Percentiles rank a stretch among this genome's conserved stretches.
Evolutionary conservation across 805 yeast species (phyloP).

Genomic region (Ogataea polymorpha): DNA sequence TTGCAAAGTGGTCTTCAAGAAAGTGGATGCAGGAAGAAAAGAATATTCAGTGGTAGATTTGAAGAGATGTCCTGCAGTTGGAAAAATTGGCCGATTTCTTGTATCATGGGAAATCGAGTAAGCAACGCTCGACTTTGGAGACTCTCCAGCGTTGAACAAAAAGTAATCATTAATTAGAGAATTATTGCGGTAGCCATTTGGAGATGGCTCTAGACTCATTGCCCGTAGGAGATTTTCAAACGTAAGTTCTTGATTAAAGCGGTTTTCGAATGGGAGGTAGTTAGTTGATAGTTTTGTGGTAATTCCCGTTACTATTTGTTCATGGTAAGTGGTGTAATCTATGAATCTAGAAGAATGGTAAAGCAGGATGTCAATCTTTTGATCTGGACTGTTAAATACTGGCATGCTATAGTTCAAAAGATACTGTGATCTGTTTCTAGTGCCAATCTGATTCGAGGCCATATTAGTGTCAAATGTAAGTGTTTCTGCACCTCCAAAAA

Average conservation of each 20-base stretch:
- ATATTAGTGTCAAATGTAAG: constrained; percentile 44
- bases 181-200: constrained; percentile 27
- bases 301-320: constrained; percentile 42
- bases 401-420: constrained; percentile 48
- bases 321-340: constrained; percentile 47
- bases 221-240: constrained; percentile 44
- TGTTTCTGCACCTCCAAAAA: constrained; percentile 57
- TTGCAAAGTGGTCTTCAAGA: constrained; percentile 42
- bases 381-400: constrained; percentile 38
- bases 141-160: constrained; percentile 41
- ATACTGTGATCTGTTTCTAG: constrained; percentile 49
- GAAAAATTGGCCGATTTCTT: constrained; percentile 42
- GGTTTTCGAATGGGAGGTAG: constrained; percentile 26
- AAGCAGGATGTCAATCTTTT: constrained; percentile 37
- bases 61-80: constrained; percentile 39
- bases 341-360: constrained; percentile 43
- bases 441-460: constrained; percentile 41
- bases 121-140: constrained; percentile 42
- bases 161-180: constrained; percentile 32
- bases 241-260: constrained; percentile 46
- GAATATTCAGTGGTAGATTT: constrained; percentile 30
- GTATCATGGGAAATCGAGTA: constrained; percentile 43
- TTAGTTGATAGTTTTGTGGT: constrained; percentile 41
- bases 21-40: constrained; percentile 30
- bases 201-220: constrained; percentile 25